These are phyloP conservation scores for Solanum hybrid DNA, from an alignment of 305 asterid species.

Conservation along the genomic window DNA sequence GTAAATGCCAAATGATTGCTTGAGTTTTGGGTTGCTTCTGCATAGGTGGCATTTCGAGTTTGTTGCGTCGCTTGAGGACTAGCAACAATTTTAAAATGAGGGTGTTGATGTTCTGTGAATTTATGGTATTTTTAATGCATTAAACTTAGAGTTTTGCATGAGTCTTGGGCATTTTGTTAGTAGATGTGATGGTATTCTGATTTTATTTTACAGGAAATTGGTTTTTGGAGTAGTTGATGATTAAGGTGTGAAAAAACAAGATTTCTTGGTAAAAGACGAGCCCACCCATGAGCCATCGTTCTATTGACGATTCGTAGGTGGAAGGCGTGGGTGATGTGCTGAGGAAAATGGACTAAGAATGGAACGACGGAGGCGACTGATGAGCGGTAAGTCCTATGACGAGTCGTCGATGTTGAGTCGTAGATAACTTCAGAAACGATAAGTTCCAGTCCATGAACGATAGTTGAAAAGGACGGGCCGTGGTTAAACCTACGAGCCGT, in stretches of 20 bases:
- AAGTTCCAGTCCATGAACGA: neutral
- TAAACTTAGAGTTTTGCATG: too few species aligned
- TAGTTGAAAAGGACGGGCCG: neutral
- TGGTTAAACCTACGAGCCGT: neutral
- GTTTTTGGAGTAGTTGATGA: neutral
- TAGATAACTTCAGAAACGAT: neutral
- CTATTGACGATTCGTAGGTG: too few species aligned
- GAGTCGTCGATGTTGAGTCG: neutral
- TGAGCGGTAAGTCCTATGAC: neutral
- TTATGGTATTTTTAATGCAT: too few species aligned
- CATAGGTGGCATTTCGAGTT: neutral
- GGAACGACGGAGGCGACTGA: neutral
- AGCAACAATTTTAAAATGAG: neutral
- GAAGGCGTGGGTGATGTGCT: neutral
- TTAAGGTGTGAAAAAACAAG: neutral
- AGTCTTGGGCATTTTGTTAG: too few species aligned
- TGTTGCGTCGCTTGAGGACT: neutral
- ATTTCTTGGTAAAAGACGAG: neutral
- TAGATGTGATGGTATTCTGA: neutral
- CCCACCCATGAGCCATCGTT: neutral
- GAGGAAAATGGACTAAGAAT: neutral
- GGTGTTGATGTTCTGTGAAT: neutral
- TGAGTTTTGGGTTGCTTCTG: neutral
- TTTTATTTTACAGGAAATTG: neutral
- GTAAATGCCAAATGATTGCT: neutral